Base-by-base conservation (phyloP, 1,139 yeast genomes). In the Debaryomyces sp. region DNA sequence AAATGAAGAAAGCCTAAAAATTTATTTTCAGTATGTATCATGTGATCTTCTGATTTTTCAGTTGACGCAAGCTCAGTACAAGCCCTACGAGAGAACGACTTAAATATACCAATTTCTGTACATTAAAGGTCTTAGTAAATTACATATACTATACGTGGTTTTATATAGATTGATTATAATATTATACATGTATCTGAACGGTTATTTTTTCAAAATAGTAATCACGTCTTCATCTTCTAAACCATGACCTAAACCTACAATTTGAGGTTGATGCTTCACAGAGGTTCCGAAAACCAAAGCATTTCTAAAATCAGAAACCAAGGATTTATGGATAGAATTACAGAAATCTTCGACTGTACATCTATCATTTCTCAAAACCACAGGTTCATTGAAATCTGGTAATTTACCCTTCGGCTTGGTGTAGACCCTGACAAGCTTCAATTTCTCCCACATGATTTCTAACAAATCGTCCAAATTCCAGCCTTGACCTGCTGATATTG, bases 241-340 rank as follows among this genome's bases (percentile, higher is more conserved):
- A 8, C 66, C 75, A 71, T 95, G 99, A 45, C 78, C 70, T 58
- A 94, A 77, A 39, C 99, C 99, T 41, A 92, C 98, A 57, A 85
- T 82, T 71, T 94, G 99, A n/a, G 98, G 98, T 70, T 92, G 97
- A 68, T 94, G 99, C 74, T 94, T 94, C 46, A 92, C 98, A 62
- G 96, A 87, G 17, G 89, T 80, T 38, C 98, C 98, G 63, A 78
- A 92, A 1, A 94, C 98, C 55, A 90, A 80, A 1, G 98, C 98
- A 60, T 84, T 87, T 70, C 89, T 87, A 70, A 95, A 95, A 62
- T 95, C 96, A 46, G 88, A 96, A 33, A 92, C 96, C 67, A 94
- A 78, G 41, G 94, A 85, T 72, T 92, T 94, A 76, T 94, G 99
- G 59, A 94, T 95, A 56, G 94, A 89, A 69, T 91, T 90, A 82